phyloP scores from a whole-genome alignment of 2,329 filamentous ascomycete species.

The Fusarium denticulatum region DNA sequence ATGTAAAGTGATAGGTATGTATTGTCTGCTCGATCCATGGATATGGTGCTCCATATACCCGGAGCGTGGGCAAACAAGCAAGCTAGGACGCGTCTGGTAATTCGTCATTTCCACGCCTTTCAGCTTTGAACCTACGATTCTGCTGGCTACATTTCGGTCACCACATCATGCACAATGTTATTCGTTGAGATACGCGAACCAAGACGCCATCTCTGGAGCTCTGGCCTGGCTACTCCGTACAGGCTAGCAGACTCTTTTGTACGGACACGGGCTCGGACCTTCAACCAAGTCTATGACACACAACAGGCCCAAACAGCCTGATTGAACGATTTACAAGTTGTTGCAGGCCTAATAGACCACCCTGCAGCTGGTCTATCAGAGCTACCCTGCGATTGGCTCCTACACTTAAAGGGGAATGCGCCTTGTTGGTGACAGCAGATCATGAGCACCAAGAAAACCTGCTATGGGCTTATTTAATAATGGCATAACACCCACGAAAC shows the following conservation, averaged over 20 bases:
- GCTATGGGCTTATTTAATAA: background rate
- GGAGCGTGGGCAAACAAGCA: conserved; percentile 36
- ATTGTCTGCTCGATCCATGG: conserved; percentile 13
- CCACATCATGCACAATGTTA: background rate
- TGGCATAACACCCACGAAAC: background rate
- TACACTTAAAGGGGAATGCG: background rate
- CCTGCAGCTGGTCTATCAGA: background rate
- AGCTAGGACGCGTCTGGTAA: conserved; percentile 13
- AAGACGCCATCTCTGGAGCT: conserved; percentile 5
- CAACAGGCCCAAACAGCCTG: background rate
- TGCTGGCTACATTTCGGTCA: background rate
- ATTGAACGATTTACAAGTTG: background rate
- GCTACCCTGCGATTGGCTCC: background rate
- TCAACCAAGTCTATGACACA: background rate
- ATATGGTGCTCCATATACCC: conserved; percentile 34
- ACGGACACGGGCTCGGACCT: background rate
- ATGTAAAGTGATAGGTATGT: conserved; percentile 8
- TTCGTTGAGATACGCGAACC: conserved; percentile 25
- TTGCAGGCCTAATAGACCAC: background rate
- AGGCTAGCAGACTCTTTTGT: background rate
- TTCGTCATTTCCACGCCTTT: background rate
- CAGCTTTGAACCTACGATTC: background rate
- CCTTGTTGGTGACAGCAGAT: background rate
- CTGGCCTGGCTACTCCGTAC: background rate
- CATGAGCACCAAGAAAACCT: background rate